These are phyloP conservation scores for Aspergillus jensenii DNA, from an alignment of 2,329 filamentous ascomycete species.

Conservation along the genomic window DNA sequence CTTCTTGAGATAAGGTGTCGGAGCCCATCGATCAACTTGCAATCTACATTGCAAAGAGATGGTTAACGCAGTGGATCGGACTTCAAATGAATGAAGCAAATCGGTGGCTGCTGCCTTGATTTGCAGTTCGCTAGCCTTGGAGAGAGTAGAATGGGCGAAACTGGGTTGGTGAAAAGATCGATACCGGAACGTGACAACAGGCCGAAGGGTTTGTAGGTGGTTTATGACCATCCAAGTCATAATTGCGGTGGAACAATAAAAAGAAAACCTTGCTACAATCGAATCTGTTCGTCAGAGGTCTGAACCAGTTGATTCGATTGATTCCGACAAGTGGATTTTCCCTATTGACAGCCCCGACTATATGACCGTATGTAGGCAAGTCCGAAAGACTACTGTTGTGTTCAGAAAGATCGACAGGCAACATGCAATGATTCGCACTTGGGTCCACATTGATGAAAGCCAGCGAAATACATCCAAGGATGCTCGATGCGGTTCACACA, in stretches of 20 bases:
- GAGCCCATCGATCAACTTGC: constrained; percentile 58
- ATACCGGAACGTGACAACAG: constrained; percentile 41
- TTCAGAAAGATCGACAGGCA: constrained; percentile 30
- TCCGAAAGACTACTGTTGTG: constrained; percentile 29
- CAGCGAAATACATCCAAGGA: constrained; percentile 49
- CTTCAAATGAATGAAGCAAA: constrained; percentile 44
- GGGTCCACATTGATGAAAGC: constrained; percentile 19
- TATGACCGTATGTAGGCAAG: constrained; percentile 49
- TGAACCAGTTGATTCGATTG: constrained; percentile 28
- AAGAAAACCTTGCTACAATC: constrained; percentile 56
- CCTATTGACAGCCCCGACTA: constrained; percentile 19
- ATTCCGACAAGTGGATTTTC: constrained; percentile 60
- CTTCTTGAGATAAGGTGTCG: constrained; percentile 48
- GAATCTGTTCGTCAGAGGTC: constrained; percentile 23
- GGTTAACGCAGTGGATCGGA: constrained; percentile 68
- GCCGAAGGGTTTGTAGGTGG: constrained; percentile 30
- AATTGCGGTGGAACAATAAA: constrained; percentile 45
- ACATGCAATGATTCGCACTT: constrained; percentile 16
- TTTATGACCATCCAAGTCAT: constrained; percentile 33
- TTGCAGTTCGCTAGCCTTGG: constrained; percentile 45
- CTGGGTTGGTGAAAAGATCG: constrained; percentile 13
- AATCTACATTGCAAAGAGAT: constrained; percentile 57
- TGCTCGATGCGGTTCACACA: constrained; percentile 53
- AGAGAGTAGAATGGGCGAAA: background rate
- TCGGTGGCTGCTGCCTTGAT: constrained; percentile 55